phyloP scores from a whole-genome alignment of 2,329 filamentous ascomycete genomes.

The Trichoderma sp. region DNA sequence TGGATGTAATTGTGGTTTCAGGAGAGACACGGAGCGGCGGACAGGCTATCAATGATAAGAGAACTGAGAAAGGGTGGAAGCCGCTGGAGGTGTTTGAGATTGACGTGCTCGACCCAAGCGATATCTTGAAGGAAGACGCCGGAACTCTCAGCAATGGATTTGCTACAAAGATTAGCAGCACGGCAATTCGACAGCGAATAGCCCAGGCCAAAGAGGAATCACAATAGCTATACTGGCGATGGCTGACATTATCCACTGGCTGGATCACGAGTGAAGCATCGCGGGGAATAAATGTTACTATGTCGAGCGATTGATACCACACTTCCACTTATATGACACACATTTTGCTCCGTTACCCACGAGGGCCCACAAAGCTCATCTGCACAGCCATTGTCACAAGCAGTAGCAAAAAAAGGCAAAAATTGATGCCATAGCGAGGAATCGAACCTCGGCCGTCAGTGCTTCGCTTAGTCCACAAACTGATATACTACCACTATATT shows the following conservation, averaged over 20 bases:
- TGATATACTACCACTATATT: constrained; percentile 35
- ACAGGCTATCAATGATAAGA: constrained; percentile 80
- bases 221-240: not conserved
- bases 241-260: not conserved
- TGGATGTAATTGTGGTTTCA: constrained; percentile 83
- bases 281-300: not conserved
- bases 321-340: not conserved
- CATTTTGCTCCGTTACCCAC: not conserved
- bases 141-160: constrained; percentile 55
- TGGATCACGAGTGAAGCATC: not conserved
- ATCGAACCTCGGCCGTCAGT: constrained; percentile 36
- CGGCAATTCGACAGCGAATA: constrained; percentile 67
- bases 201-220: constrained; percentile 35
- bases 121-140: constrained; percentile 46
- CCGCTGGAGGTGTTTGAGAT: constrained; percentile 82
- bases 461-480: constrained; percentile 31
- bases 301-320: not conserved
- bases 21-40: constrained; percentile 85
- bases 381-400: not conserved
- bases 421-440: constrained; percentile 30
- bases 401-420: not conserved
- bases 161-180: constrained; percentile 86
- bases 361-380: not conserved
- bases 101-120: constrained; percentile 72
- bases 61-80: constrained; percentile 73